Conservation (phyloP, 225 moss, liverwort and hornwort genomes). For the Sphagnum contortum region DNA sequence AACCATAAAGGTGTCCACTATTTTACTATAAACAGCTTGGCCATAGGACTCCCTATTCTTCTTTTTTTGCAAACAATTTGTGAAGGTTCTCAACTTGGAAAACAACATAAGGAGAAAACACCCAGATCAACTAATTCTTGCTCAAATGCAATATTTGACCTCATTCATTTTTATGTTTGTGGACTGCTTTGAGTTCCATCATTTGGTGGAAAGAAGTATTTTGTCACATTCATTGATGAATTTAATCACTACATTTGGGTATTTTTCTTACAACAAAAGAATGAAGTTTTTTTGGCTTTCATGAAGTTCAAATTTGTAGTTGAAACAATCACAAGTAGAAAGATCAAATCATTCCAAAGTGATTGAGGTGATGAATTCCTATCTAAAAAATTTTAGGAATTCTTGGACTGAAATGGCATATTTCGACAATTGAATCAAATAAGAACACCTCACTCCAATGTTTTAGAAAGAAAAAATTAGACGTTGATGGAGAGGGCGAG, state of each 20-base stretch:
- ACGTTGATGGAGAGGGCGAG: constrained; percentile 2
- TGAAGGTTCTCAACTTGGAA: neutral
- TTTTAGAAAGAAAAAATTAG: constrained; percentile 3
- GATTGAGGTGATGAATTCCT: constrained; percentile 5
- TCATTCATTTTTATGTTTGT: neutral
- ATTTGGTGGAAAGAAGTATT: neutral
- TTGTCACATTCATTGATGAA: neutral
- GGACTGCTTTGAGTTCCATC: neutral
- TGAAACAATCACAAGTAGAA: neutral
- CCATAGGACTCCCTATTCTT: neutral
- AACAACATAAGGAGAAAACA: neutral
- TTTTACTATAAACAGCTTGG: neutral
- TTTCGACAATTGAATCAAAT: neutral
- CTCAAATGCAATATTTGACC: neutral
- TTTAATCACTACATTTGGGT: neutral
- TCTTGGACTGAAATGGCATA: neutral
- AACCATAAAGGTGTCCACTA: neutral
- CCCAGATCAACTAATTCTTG: neutral
- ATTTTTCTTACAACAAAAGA: neutral
- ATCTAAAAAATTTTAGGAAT: neutral
- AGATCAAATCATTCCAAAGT: neutral
- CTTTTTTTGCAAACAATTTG: neutral
- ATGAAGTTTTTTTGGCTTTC: neutral
- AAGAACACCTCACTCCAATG: constrained; percentile 4
- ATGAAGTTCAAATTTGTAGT: neutral